Base-by-base conservation (phyloP, 2,329 filamentous ascomycete genomes). In the Paraphoma sp. region DNA sequence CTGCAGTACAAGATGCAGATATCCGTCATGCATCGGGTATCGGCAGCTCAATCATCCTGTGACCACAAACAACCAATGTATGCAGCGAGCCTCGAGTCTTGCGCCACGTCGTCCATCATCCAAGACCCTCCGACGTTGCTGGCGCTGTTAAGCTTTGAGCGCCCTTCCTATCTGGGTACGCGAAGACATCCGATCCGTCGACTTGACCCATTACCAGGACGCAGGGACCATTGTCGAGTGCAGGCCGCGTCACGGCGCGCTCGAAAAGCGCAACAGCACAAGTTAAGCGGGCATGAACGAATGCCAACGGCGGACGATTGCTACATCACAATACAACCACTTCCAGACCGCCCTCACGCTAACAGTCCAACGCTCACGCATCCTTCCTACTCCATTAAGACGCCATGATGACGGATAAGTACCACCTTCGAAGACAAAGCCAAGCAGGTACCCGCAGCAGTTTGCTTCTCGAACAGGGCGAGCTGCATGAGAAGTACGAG, bases 1-100 rank as follows among this genome's bases (percentile, higher is more conserved):
- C 23, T 45, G 14, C 14, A 38, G 28, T 40, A 16, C 17, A n/a
- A 38, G 4, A 36, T 58, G 62, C 54, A 61, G 60, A 53, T 54
- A 54, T 41, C 62, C 60, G 49, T 33, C 8, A 14, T 46, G 47
- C 52, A 60, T 49, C 52, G 40, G 54, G 47, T 44, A 48, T 53
- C 45, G 23, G 31, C 56, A 47, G 51, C 45, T 12, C 12, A 17
- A 23, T 50, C 17, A 17, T 50, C 56, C 36, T 40, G 42, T 49
- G 42, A 56, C 28, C 12, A n/a, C 43, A 6, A 10, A 38, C n/a
- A 17, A 41, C 16, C 14, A 18, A 51, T 36, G 17, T 29, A 47
- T 52, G 53, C 45, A 46, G 48, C 45, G 38, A 50, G 48, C 40
- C 45, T 53, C 56, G 45, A 54, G 41, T 59, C 42, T 46, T 51